Evolutionary conservation across 2,329 filamentous ascomycete species (phyloP).

Genomic region (Leptographium radiaticola): DNA sequence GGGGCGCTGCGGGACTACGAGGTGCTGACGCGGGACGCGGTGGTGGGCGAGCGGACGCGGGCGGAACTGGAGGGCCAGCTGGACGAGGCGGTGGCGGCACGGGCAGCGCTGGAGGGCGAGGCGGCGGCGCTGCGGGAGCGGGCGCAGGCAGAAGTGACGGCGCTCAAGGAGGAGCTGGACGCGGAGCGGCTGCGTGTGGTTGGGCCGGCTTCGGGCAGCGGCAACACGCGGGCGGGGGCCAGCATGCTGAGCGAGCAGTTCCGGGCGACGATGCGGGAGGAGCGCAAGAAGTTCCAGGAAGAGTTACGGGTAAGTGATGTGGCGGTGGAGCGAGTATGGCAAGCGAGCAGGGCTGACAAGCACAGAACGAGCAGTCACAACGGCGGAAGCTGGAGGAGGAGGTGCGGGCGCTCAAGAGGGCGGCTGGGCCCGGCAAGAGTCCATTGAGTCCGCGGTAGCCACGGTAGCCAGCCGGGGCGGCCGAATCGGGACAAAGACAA

Average conservation of each 20-base stretch:
- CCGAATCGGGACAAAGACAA: too few species aligned
- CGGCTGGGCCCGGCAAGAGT: conserved; percentile 28
- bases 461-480: too few species aligned
- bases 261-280: conserved; percentile 40
- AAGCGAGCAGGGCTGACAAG: conserved; percentile 16
- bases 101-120: conserved; percentile 25
- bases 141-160: conserved; percentile 28
- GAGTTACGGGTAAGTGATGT: conserved; percentile 31
- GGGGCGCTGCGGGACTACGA: conserved; percentile 38
- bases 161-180: conserved; percentile 39
- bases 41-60: conserved; percentile 37
- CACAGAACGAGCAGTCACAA: conserved; percentile 36
- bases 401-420: conserved; percentile 28
- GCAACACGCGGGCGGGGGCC: conserved; percentile 28
- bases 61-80: conserved; percentile 29
- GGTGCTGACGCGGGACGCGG: conserved; percentile 38
- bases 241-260: conserved; percentile 44
- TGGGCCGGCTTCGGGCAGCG: conserved; percentile 14
- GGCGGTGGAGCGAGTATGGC: background rate
- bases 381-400: conserved; percentile 38
- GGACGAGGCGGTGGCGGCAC: conserved; percentile 24
- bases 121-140: conserved; percentile 21
- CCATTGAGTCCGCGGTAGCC: conserved; percentile 25
- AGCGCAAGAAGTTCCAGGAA: conserved; percentile 43
- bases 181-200: conserved; percentile 30